phyloP scores from a whole-genome alignment of 106 monocot genomes.

The Dioscorea zingiberensis region DNA sequence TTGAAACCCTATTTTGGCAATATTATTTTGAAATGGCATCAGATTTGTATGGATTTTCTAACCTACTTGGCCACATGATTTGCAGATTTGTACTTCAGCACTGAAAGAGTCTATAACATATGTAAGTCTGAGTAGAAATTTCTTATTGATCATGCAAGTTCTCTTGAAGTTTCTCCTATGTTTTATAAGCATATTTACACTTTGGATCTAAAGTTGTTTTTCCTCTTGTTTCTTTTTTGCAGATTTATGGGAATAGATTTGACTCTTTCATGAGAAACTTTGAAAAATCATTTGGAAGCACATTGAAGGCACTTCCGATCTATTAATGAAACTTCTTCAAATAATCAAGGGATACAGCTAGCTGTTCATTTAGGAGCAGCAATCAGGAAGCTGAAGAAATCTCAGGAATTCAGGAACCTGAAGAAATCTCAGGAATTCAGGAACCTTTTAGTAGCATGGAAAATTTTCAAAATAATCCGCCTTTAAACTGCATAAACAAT shows the following conservation, averaged over 20 bases:
- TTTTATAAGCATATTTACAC: no score
- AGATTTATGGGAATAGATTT: slow-evolving; percentile 73
- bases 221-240: slow-evolving; percentile 8
- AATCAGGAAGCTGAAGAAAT: background rate
- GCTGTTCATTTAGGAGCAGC: slow-evolving; percentile 6
- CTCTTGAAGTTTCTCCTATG: no score
- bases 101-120: no score
- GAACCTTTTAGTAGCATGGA: slow-evolving; percentile 2
- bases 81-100: no score
- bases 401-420: background rate
- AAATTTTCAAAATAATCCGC: slow-evolving; percentile 14
- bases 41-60: no score
- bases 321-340: slow-evolving; percentile 27
- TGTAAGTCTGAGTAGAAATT: no score
- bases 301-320: slow-evolving; percentile 61
- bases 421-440: no score
- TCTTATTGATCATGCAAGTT: no score
- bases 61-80: no score
- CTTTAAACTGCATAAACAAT: slow-evolving; percentile 12
- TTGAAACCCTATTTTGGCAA: slow-evolving; percentile 1
- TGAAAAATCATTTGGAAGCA: slow-evolving; percentile 82
- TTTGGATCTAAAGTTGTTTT: no score
- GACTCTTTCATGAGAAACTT: slow-evolving; percentile 75
- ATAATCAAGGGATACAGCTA: slow-evolving; percentile 3
- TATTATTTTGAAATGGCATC: no score